Base-by-base conservation (phyloP, 345 rosid species). In the Eucalyptus grandis region DNA sequence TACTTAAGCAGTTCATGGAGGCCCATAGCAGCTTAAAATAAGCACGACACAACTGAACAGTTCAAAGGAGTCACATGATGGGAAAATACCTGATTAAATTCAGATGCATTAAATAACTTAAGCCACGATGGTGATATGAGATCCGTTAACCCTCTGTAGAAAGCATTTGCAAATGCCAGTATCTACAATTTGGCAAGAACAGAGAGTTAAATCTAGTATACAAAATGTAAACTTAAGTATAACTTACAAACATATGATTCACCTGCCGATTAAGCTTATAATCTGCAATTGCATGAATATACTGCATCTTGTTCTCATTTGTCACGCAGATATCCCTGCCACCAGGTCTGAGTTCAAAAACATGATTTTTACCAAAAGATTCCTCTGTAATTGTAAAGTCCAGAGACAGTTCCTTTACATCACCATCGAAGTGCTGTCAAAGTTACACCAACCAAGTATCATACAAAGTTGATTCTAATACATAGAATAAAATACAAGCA, bases 221-320 rank as follows among this genome's bases (percentile, higher is more conserved):
- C 82, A 86, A 49, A 49, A 16, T 49, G n/a, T 53, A 87, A 60
- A 85, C n/a, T 30, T 67, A 46, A 30, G 82, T 9, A 88, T 82
- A 31, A 82, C 58, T 80, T 89, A 80, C 65, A 49, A 44, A 88
- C 51, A 44, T 88, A 89, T 49, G 88, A n/a, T 11, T 89, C 88
- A 97, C 99, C 99, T 98, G 99, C 89, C 98, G 92, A 88, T 97
- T 98, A 91, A 98, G 99, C 93, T 97, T 98, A 91, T 96, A 96
- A 94, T 97, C 98, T 50, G 99, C 99, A 94, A 98, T 97, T 88
- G 98, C 99, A 95, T 98, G 98, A 92, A 98, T 93, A 89, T 98
- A 98, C 90, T 97, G 99, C 99, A 98, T 97, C 94, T 97, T 97
- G 95, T 98, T 97, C 88, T 96, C 98, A 92, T 96, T 94, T 88